Percentiles rank a stretch among this genome's conserved stretches.
Conservation (phyloP, 257 asterid species). For the Haberlea rhodopensis region DNA sequence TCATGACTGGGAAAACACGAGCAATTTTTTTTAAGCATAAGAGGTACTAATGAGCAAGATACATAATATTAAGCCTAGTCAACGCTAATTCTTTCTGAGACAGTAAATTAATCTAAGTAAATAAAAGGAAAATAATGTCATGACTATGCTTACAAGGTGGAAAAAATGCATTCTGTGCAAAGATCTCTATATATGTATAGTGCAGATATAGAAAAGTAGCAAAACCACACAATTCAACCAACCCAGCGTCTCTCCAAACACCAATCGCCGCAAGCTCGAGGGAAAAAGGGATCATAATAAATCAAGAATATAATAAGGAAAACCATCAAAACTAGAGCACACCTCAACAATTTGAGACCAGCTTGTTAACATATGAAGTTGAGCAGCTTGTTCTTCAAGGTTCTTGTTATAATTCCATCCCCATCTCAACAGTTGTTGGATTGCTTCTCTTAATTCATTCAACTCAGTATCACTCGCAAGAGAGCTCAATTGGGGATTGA, state of each 20-base stretch:
- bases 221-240: slow-evolving; percentile 4
- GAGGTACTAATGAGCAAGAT: no score
- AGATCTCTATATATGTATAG: slow-evolving; percentile 7
- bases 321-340: slow-evolving; percentile 18
- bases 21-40: slow-evolving; percentile 16
- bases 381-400: slow-evolving; percentile 98
- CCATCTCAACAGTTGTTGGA: slow-evolving; percentile 85
- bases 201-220: slow-evolving; percentile 2
- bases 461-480: slow-evolving; percentile 71
- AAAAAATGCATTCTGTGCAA: no score
- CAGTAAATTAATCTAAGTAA: no score
- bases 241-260: slow-evolving; percentile 17
- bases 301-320: slow-evolving; percentile 12
- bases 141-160: no score
- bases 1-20: slow-evolving; percentile 11
- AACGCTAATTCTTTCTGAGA: not conserved
- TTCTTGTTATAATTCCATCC: slow-evolving; percentile 92
- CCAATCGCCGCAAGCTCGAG: not conserved
- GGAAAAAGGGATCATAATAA: not conserved
- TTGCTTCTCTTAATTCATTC: slow-evolving; percentile 72
- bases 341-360: slow-evolving; percentile 99
- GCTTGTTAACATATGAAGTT: slow-evolving; percentile 91
- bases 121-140: no score
- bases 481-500: slow-evolving; percentile 58
- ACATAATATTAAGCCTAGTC: no score